Percentiles rank a stretch among this genome's conserved stretches.
Conservation (phyloP, 2,329 filamentous ascomycete species). For the Fusarium fujikuroi region DNA sequence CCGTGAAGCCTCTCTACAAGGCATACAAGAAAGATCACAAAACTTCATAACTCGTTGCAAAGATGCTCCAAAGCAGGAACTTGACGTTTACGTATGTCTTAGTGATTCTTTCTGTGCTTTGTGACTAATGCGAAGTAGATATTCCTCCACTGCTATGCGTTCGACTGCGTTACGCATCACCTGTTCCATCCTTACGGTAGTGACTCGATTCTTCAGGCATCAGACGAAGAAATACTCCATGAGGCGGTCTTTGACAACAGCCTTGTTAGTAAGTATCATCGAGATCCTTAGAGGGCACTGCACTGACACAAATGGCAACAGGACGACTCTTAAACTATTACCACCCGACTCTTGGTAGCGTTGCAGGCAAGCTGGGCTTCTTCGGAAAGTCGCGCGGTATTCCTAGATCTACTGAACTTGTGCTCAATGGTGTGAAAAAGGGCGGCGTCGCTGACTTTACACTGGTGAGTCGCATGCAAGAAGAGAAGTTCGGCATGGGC, state of each 20-base stretch:
- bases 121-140: background rate
- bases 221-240: constrained; percentile 18
- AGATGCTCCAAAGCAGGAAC: background rate
- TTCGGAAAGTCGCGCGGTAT: constrained; percentile 26
- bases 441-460: constrained; percentile 22
- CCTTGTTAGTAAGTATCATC: constrained; percentile 8
- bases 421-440: constrained; percentile 12
- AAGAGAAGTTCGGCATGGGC: constrained; percentile 17
- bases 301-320: background rate
- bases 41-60: constrained; percentile 26
- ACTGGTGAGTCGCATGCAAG: constrained; percentile 20
- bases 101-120: fast-evolving
- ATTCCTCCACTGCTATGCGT: constrained; percentile 28
- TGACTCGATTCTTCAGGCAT: constrained; percentile 13
- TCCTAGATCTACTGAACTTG: background rate
- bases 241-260: constrained; percentile 28
- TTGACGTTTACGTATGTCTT: constrained; percentile 25
- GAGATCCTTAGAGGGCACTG: fast-evolving
- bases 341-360: background rate
- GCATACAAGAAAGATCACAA: constrained; percentile 20
- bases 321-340: constrained; percentile 21
- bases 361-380: constrained; percentile 13
- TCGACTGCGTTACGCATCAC: constrained; percentile 27
- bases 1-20: constrained; percentile 11
- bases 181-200: constrained; percentile 32